These are phyloP conservation scores for Monilinia laxa DNA, from an alignment of 2,329 filamentous ascomycete genomes.

Conservation along the genomic window DNA sequence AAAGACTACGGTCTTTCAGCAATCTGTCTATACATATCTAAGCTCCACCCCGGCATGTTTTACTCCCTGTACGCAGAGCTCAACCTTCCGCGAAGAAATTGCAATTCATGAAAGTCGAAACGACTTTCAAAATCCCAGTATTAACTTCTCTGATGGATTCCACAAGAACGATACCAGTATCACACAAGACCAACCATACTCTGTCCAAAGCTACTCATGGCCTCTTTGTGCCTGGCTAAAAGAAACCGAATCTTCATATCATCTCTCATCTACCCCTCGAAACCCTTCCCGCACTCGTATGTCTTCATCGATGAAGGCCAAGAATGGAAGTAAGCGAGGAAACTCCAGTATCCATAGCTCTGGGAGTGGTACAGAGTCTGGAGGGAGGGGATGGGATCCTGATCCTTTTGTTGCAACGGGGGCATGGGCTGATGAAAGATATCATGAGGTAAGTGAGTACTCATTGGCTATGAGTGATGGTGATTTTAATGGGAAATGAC, in stretches of 20 bases:
- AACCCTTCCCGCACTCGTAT: constrained; percentile 5
- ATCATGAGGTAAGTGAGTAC: constrained; percentile 13
- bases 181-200: neutral
- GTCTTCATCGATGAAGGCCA: constrained; percentile 22
- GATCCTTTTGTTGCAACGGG: constrained; percentile 27
- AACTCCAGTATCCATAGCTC: constrained; percentile 27
- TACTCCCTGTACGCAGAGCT: neutral
- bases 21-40: constrained; percentile 19
- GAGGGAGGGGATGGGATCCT: constrained; percentile 23
- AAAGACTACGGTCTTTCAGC: constrained; percentile 25
- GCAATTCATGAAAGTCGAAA: neutral
- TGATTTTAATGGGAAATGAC: neutral
- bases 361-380: constrained; percentile 23
- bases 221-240: constrained; percentile 6
- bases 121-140: neutral
- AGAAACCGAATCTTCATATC: neutral
- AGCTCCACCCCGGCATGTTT: neutral
- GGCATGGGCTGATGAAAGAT: constrained; percentile 26
- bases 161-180: neutral
- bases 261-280: neutral
- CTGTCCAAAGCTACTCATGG: neutral
- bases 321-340: constrained; percentile 30
- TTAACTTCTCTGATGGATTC: neutral
- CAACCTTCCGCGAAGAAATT: too few relatives aligned
- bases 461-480: constrained; percentile 29